Conservation (phyloP, 1,284 basidiomycete genomes). For the Ganoderma sinense region DNA sequence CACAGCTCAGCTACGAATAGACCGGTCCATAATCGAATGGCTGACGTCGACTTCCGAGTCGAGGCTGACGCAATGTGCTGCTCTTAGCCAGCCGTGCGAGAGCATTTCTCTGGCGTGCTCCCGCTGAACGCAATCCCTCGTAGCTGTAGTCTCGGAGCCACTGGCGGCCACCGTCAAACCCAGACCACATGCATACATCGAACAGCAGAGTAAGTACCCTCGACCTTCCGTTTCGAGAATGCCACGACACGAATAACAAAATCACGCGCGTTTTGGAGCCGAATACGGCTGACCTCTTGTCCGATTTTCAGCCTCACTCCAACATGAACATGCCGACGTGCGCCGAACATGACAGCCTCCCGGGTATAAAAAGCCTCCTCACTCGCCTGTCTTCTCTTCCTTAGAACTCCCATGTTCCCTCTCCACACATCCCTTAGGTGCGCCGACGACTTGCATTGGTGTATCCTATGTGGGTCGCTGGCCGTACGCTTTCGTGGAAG, state of each 20-base stretch:
- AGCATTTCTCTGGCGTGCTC: too few relatives aligned
- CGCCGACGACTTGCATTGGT: neutral
- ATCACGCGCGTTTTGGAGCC: neutral
- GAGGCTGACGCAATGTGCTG: neutral
- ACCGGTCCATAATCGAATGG: neutral
- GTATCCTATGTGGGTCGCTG: neutral
- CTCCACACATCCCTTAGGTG: neutral
- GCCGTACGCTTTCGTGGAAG: neutral
- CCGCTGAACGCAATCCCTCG: too few relatives aligned
- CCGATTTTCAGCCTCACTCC: neutral
- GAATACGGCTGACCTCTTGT: neutral
- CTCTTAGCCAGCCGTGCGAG: too few relatives aligned
- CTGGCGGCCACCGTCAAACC: too few relatives aligned
- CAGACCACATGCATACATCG: too few relatives aligned
- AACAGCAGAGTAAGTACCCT: too few relatives aligned
- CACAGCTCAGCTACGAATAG: too few relatives aligned
- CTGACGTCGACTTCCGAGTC: neutral
- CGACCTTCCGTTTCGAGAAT: too few relatives aligned
- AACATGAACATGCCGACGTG: neutral
- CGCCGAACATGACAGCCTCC: neutral
- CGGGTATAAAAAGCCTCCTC: neutral
- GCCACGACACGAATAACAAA: neutral
- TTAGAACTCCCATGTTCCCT: neutral
- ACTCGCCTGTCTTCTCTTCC: neutral
- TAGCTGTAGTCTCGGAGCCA: too few relatives aligned